A percentile compares a stretch with the other conserved stretches of the same genome.
phyloP scores from a whole-genome alignment of 192 early-diverging fungal genomes.

The Chytriomyces sp. region DNA sequence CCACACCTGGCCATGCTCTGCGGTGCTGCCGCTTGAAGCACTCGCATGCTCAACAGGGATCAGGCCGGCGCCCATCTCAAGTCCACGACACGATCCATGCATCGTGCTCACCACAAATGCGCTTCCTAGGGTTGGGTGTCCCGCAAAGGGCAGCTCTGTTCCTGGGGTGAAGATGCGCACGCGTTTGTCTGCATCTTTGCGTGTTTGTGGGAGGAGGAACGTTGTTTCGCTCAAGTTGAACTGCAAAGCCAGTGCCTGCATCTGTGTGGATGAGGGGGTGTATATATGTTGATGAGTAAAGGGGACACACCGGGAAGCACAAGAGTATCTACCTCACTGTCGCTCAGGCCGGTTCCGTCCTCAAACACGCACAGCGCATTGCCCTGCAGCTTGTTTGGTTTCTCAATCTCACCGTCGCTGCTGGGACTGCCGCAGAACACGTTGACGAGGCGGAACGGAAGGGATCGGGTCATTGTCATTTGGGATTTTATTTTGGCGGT shows the following conservation, averaged over 20 bases:
- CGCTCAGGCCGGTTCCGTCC: constrained; percentile 12
- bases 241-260: constrained; percentile 36
- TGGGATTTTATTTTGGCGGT: background rate
- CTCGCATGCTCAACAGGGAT: constrained; percentile 18
- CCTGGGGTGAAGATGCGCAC: constrained; percentile 42
- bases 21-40: background rate
- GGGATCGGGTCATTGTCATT: constrained; percentile 2
- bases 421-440: constrained; percentile 29
- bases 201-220: constrained; percentile 25
- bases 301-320: too few species aligned
- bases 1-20: constrained; percentile 17
- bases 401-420: background rate
- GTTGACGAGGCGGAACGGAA: constrained; percentile 33
- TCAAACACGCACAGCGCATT: constrained; percentile 38
- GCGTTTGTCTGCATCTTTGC: background rate
- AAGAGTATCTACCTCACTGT: background rate
- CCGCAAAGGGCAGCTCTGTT: constrained; percentile 42
- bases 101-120: constrained; percentile 19
- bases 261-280: background rate
- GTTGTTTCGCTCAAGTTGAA: constrained; percentile 40
- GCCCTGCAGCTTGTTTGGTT: constrained; percentile 9
- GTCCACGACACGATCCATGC: constrained; percentile 23
- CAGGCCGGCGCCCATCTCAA: constrained; percentile 39
- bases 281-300: too few species aligned
- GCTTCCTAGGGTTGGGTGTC: constrained; percentile 39